Evolutionary conservation across 1,139 yeast genomes (phyloP).

Genomic region (Meyerozyma smithsonii): DNA sequence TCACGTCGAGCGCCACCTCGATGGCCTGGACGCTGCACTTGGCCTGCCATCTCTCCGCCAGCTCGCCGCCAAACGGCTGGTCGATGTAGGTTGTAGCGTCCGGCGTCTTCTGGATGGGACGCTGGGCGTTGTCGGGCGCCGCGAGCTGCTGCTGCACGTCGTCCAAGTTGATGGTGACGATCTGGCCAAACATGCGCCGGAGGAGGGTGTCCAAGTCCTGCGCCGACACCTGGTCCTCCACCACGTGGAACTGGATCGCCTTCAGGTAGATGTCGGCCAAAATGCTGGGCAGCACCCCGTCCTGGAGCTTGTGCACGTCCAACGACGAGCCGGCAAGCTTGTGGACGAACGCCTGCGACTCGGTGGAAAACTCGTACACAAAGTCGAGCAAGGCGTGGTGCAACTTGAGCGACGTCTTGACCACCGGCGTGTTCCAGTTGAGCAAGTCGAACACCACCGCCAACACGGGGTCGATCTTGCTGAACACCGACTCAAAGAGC

Average conservation of each 20-base stretch:
- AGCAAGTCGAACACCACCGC: slow-evolving; percentile 40
- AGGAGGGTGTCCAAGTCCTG: slow-evolving; percentile 20
- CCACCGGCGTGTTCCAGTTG: slow-evolving; percentile 24
- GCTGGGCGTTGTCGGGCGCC: slow-evolving; percentile 37
- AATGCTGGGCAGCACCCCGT: slow-evolving; percentile 22
- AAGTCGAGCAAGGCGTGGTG: slow-evolving; percentile 55
- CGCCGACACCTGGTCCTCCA: slow-evolving; percentile 34
- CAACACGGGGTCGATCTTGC: slow-evolving; percentile 39
- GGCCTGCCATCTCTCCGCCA: slow-evolving; percentile 38
- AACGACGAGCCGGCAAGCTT: slow-evolving; percentile 22
- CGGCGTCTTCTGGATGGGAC: slow-evolving; percentile 21
- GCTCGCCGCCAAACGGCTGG: slow-evolving; percentile 22
- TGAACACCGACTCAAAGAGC: slow-evolving; percentile 48
- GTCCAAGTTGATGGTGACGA: slow-evolving; percentile 38
- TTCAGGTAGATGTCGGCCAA: slow-evolving; percentile 49
- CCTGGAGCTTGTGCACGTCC: slow-evolving; percentile 16
- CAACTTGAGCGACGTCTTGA: slow-evolving; percentile 38
- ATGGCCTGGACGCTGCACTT: slow-evolving; percentile 56
- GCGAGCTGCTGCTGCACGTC: slow-evolving; percentile 30
- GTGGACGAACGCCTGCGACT: slow-evolving; percentile 54
- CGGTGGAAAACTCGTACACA: slow-evolving; percentile 62
- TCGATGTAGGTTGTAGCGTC: slow-evolving; percentile 28
- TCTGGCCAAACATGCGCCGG: slow-evolving; percentile 18
- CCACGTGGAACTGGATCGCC: slow-evolving; percentile 58
- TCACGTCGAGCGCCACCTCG: slow-evolving; percentile 67